Evolutionary conservation across 331 rosid genomes (phyloP).

Genomic region (Erythrophleum ivorense): DNA sequence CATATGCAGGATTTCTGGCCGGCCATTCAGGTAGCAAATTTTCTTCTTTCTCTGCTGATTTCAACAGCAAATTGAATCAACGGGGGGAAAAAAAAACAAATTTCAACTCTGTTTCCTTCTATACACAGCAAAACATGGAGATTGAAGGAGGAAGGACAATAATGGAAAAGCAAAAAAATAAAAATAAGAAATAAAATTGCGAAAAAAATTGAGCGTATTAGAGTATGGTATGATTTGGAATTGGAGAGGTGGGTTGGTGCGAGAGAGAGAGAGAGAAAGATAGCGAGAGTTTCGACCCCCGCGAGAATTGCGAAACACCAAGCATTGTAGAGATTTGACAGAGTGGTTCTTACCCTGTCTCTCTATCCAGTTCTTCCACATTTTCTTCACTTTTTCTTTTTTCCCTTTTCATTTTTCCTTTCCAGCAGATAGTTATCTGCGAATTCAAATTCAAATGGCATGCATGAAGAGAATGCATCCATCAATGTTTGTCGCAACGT

Average conservation of each 20-base stretch:
- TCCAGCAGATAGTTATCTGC: neutral
- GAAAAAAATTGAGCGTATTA: constrained; percentile 37
- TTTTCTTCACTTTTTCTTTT: neutral
- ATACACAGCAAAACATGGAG: constrained; percentile 29
- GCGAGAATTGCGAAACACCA: constrained; percentile 57
- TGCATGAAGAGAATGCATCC: neutral
- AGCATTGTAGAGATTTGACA: constrained; percentile 41
- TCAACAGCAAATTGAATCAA: constrained; percentile 22
- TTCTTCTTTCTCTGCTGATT: constrained; percentile 23
- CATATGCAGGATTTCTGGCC: constrained; percentile 39
- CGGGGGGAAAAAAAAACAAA: neutral
- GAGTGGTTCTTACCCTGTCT: constrained; percentile 20
- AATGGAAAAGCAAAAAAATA: constrained; percentile 49
- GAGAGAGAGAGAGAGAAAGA: constrained; percentile 40
- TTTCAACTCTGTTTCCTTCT: constrained; percentile 19
- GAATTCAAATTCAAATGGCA: neutral
- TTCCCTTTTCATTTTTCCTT: neutral
- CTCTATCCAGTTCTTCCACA: neutral
- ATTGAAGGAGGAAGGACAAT: constrained; percentile 47
- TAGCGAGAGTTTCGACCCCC: constrained; percentile 32
- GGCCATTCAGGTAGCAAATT: constrained; percentile 32
- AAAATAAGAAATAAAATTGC: neutral
- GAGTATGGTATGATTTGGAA: constrained; percentile 50
- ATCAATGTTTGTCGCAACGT: neutral
- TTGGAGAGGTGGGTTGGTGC: constrained; percentile 44